Conservation (phyloP, 1,139 yeast genomes). For the Candida tetrigidarum region DNA sequence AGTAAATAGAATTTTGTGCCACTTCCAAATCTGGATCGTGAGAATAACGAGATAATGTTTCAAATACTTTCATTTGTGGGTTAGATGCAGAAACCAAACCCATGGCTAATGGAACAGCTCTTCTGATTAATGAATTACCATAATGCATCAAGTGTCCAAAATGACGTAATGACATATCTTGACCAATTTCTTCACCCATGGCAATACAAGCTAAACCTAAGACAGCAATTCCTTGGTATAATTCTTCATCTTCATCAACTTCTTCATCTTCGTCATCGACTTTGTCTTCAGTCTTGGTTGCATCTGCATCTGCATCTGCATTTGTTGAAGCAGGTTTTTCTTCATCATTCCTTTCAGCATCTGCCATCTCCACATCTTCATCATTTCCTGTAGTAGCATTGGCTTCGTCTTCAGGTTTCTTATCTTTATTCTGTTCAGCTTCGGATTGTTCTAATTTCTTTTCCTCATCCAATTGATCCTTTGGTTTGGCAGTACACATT, state of each 20-base stretch:
- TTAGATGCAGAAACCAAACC: constrained; percentile 92
- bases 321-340: constrained; percentile 17
- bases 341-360: constrained; percentile 21
- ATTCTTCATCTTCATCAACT: constrained; percentile 58
- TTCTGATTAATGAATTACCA: constrained; percentile 88
- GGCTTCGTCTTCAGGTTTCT: constrained; percentile 14
- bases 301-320: too few species aligned
- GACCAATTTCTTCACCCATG: constrained; percentile 98
- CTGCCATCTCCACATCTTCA: constrained; percentile 27
- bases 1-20: constrained; percentile 91
- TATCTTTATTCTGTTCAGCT: constrained; percentile 33
- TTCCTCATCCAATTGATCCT: constrained; percentile 37
- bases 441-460: constrained; percentile 42
- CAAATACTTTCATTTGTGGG: constrained; percentile 98
- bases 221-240: constrained; percentile 88
- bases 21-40: constrained; percentile 96
- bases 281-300: constrained; percentile 19
- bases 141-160: constrained; percentile 98
- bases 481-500: constrained; percentile 73
- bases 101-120: constrained; percentile 98
- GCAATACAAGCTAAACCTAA: constrained; percentile 94
- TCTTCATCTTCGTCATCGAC: constrained; percentile 31
- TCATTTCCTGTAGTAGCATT: constrained; percentile 18
- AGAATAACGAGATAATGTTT: constrained; percentile 92
- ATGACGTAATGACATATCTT: constrained; percentile 96